Conservation (phyloP, 208 protist genomes). For the Leishmania lainsoni region DNA sequence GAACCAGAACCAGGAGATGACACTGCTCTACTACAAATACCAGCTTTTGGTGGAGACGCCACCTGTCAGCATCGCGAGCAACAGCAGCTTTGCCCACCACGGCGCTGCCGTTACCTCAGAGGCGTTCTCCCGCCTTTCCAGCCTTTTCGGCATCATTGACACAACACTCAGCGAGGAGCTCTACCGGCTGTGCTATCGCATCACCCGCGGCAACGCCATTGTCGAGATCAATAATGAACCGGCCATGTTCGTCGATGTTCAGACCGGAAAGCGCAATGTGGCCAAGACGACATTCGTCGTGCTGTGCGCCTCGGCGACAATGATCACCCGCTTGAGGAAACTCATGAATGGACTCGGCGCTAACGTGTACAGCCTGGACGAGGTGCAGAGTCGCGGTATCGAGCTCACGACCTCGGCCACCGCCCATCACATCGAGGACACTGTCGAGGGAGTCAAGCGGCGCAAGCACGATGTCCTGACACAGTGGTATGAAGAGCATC, state of each 20-base stretch:
- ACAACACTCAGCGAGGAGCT: conserved; percentile 84
- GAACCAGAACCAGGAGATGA: conserved; percentile 78
- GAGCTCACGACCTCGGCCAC: conserved; percentile 12
- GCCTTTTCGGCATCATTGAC: conserved; percentile 96
- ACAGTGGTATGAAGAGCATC: conserved; percentile 51
- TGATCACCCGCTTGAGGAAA: conserved; percentile 92
- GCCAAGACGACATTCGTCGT: conserved; percentile 96
- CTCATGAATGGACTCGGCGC: conserved; percentile 96
- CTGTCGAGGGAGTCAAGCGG: conserved; percentile 29
- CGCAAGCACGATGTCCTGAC: conserved; percentile 48
- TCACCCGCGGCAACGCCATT: conserved; percentile 96
- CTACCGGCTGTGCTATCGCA: conserved; percentile 95
- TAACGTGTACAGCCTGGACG: conserved; percentile 81
- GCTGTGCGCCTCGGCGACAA: conserved; percentile 94
- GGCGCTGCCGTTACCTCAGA: conserved; percentile 28
- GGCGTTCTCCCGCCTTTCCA: conserved; percentile 55
- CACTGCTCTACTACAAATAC: conserved; percentile 89
- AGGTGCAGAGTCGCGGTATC: conserved; percentile 14
- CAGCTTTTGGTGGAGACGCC: conserved; percentile 73
- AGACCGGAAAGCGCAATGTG: conserved; percentile 64
- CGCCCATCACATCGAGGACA: conserved; percentile 22
- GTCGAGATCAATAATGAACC: conserved; percentile 84
- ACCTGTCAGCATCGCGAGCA: conserved; percentile 57
- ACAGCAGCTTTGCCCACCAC: conserved; percentile 34
- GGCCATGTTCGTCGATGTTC: conserved; percentile 90